These are phyloP conservation scores for Cladophialophora carrionii DNA, from an alignment of 2,329 filamentous ascomycete genomes.

Conservation along the genomic window DNA sequence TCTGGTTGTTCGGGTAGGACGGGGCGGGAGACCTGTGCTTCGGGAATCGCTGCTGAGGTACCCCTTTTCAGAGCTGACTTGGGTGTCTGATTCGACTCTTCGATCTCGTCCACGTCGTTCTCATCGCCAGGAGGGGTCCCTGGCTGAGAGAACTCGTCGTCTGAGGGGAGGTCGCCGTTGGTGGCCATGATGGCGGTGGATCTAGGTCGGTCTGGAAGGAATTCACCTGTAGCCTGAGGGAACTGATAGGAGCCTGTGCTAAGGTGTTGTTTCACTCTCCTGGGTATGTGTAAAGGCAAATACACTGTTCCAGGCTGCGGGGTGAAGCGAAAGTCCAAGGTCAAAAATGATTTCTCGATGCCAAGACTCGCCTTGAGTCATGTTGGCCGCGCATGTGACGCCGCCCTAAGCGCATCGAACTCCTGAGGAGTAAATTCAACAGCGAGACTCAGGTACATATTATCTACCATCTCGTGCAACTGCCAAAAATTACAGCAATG, in stretches of 20 bases:
- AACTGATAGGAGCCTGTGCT: neutral
- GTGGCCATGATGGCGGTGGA: conserved; percentile 38
- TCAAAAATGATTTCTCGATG: conserved; percentile 45
- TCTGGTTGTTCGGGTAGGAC: conserved; percentile 88
- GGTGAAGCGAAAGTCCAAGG: conserved; percentile 1
- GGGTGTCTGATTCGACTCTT: conserved; percentile 65
- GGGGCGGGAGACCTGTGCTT: conserved; percentile 63
- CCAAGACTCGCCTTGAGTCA: neutral
- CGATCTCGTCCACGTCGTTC: conserved; percentile 60
- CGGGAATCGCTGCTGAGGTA: conserved; percentile 52
- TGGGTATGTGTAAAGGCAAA: neutral
- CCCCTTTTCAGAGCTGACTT: conserved; percentile 89
- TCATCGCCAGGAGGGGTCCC: conserved; percentile 54
- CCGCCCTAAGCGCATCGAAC: too few relatives aligned
- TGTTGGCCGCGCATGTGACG: neutral
- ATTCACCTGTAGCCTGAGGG: neutral
- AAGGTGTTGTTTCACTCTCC: neutral
- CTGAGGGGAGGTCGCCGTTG: conserved; percentile 49
- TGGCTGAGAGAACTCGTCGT: conserved; percentile 54
- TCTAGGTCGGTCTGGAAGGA: neutral
- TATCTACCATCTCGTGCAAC: too few relatives aligned
- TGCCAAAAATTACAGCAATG: too few relatives aligned
- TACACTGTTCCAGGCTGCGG: conserved; percentile 1
- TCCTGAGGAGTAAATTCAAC: too few relatives aligned
- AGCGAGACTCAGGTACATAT: too few relatives aligned